Conservation (phyloP, 225 moss, liverwort and hornwort genomes). For the Bryum argenteum region DNA sequence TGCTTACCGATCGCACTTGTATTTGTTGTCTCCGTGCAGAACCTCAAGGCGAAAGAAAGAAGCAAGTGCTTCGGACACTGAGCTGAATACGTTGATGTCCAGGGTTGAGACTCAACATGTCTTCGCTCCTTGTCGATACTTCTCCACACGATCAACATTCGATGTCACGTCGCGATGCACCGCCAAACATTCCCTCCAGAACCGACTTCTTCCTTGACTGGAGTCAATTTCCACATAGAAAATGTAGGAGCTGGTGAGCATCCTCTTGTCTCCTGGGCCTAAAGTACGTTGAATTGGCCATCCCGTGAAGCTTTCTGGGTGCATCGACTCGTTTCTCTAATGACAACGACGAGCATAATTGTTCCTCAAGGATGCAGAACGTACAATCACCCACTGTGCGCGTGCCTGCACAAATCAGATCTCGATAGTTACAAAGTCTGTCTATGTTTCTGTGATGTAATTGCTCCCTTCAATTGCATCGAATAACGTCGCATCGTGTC, state of each 20-base stretch:
- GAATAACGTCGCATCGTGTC: too few species aligned
- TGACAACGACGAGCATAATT: not conserved
- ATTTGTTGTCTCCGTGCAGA: not conserved
- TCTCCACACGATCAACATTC: not conserved
- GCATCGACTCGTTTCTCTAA: accelerated
- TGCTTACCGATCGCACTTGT: not conserved
- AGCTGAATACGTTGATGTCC: not conserved
- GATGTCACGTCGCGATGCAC: not conserved
- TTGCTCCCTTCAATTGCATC: too few species aligned
- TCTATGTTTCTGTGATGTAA: too few species aligned
- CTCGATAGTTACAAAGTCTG: too few species aligned
- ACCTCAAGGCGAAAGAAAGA: not conserved
- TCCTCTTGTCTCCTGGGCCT: not conserved
- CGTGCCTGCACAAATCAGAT: not conserved
- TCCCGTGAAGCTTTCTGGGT: accelerated
- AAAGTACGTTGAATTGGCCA: not conserved
- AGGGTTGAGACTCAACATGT: conserved; percentile 3
- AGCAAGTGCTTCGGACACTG: not conserved
- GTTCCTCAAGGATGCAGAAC: not conserved
- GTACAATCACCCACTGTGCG: too few species aligned
- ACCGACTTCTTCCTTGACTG: not conserved
- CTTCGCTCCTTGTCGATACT: not conserved
- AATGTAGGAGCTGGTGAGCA: not conserved
- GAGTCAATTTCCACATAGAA: not conserved
- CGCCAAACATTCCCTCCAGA: not conserved